Percentiles rank a stretch among this genome's conserved stretches.
phyloP scores from a whole-genome alignment of 495 filamentous ascomycete species.

The Hypoxylon lenormandii region DNA sequence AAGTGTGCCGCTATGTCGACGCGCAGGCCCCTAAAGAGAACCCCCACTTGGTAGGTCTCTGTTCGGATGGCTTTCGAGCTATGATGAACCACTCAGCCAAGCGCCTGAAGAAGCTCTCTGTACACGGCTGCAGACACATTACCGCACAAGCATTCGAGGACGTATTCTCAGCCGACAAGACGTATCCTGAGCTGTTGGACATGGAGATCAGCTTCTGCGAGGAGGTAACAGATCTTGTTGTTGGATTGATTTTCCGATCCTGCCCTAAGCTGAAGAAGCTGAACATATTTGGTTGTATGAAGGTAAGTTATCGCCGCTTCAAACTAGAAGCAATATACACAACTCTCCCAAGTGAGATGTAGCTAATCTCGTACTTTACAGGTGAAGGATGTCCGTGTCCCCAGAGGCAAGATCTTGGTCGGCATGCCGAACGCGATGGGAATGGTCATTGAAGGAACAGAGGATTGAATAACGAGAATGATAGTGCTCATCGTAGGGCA shows the following conservation, averaged over 20 bases:
- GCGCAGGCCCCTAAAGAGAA: conserved; percentile 66
- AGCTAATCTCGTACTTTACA: conserved; percentile 39
- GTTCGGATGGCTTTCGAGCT: conserved; percentile 76
- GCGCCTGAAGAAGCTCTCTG: conserved; percentile 71
- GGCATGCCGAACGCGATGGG: conserved; percentile 76
- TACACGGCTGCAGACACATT: conserved; percentile 84
- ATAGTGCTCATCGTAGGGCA: background rate
- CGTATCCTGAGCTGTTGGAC: conserved; percentile 73
- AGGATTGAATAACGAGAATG: conserved; percentile 35
- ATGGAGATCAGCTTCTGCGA: conserved; percentile 84
- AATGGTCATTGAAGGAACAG: conserved; percentile 65
- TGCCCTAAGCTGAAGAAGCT: conserved; percentile 79
- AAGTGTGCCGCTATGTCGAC: conserved; percentile 78
- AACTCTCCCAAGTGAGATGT: background rate
- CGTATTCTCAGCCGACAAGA: conserved; percentile 70
- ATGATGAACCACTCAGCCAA: conserved; percentile 85
- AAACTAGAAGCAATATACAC: background rate
- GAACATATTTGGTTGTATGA: conserved; percentile 87
- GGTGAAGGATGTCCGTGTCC: conserved; percentile 75
- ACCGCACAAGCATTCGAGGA: conserved; percentile 72
- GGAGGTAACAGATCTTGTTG: conserved; percentile 76
- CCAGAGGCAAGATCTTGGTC: conserved; percentile 78
- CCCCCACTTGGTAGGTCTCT: conserved; percentile 74
- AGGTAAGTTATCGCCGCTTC: conserved; percentile 46
- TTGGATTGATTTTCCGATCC: conserved; percentile 76